Evolutionary conservation across 192 early-diverging fungal species (phyloP).

Genomic region (Coemansia asiatica): DNA sequence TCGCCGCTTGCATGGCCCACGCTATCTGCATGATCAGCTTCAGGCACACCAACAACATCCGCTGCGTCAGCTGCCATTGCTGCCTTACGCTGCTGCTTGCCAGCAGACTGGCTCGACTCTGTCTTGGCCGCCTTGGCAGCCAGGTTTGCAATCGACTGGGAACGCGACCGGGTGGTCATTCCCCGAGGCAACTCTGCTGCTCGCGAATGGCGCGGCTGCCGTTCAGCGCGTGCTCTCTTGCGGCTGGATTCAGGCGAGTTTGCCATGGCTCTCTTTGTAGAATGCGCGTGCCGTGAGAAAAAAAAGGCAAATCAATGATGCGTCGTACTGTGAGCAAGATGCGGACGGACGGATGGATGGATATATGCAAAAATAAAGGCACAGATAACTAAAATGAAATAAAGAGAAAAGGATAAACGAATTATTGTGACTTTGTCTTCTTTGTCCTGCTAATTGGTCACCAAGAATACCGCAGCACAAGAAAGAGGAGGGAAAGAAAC

Average conservation of each 20-base stretch:
- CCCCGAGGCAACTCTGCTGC: slow-evolving; percentile 14
- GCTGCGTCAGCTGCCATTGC: slow-evolving; percentile 1
- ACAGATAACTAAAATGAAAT: no score
- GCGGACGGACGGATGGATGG: no score
- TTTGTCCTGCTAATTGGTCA: no score
- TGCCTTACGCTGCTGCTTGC: slow-evolving; percentile 1
- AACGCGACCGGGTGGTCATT: slow-evolving; percentile 49
- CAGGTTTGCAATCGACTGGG: slow-evolving; percentile 34
- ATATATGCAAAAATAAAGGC: neutral
- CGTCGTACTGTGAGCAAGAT: no score
- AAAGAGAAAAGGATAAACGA: no score
- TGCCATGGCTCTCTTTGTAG: slow-evolving; percentile 23
- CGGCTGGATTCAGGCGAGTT: slow-evolving; percentile 32
- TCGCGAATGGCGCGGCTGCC: slow-evolving; percentile 19
- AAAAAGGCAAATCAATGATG: neutral
- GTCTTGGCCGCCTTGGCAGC: slow-evolving; percentile 13
- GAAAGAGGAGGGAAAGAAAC: no score
- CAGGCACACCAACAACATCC: neutral
- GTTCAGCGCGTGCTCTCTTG: slow-evolving; percentile 39
- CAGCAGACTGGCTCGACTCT: neutral
- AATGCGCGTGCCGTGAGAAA: slow-evolving; percentile 2
- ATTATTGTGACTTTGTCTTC: no score
- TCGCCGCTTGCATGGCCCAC: neutral
- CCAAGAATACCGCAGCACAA: no score
- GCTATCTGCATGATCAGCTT: neutral